These are phyloP conservation scores for Cucumis cinereus DNA, from an alignment of 306 rosid genomes.

Conservation along the genomic window DNA sequence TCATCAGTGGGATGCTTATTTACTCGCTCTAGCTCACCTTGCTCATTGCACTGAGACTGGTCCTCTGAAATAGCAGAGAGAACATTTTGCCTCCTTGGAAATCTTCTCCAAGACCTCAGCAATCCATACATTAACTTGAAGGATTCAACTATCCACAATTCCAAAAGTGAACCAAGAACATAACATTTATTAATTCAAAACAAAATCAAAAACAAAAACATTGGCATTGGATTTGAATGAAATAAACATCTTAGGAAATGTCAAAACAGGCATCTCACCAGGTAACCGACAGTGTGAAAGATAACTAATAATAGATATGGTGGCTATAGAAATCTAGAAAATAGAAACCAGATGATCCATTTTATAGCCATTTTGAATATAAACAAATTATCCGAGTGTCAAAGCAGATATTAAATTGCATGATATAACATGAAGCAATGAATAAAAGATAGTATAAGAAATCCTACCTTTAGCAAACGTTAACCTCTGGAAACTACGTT, in stretches of 20 bases:
- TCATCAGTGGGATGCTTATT: constrained; percentile 12
- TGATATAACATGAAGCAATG: neutral
- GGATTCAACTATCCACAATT: constrained; percentile 32
- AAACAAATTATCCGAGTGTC: neutral
- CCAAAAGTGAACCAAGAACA: constrained; percentile 7
- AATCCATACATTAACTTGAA: constrained; percentile 29
- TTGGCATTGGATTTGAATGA: neutral
- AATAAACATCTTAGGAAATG: neutral
- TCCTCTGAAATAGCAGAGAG: constrained; percentile 61
- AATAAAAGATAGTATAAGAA: constrained; percentile 1
- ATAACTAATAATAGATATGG: neutral
- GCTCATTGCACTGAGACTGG: constrained; percentile 35
- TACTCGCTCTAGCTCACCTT: constrained; percentile 35
- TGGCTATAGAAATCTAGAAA: neutral
- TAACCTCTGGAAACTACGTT: constrained; percentile 28
- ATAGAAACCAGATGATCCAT: neutral
- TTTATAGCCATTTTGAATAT: neutral
- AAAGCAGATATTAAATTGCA: neutral
- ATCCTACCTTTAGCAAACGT: constrained; percentile 47
- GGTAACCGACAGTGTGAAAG: neutral
- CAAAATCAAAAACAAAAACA: neutral
- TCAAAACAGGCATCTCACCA: neutral
- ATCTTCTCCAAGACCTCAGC: constrained; percentile 26
- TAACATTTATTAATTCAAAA: neutral
- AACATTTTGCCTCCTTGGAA: constrained; percentile 27